Conservation (phyloP, 2,329 filamentous ascomycete species). For the Dothiorella sarmentorum region DNA sequence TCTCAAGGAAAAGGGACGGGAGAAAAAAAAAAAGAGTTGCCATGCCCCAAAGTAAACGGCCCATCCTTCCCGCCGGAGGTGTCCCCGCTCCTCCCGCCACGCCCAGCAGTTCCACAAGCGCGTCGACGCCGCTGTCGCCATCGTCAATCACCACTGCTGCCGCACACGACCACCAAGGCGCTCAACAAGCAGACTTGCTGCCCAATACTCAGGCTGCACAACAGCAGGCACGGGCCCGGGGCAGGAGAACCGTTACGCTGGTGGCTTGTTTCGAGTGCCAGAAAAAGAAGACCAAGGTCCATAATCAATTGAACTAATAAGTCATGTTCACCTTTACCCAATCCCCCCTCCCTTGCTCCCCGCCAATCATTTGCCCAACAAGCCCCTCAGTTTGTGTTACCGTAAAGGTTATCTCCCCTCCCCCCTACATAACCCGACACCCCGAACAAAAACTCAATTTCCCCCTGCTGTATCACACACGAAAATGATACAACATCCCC, state of each 20-base stretch:
- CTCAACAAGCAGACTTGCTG: not conserved
- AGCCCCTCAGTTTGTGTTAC: too few species aligned
- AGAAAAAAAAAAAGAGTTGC: not conserved
- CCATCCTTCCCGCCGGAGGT: not conserved
- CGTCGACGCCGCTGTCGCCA: not conserved
- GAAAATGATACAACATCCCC: too few species aligned
- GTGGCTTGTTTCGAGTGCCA: slow-evolving; percentile 14
- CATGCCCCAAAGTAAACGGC: slow-evolving; percentile 4
- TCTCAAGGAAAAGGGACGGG: too few species aligned
- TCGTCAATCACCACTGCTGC: too few species aligned
- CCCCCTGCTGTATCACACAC: too few species aligned
- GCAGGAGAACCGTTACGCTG: slow-evolving; percentile 6
- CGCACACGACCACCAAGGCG: too few species aligned
- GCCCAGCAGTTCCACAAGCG: slow-evolving; percentile 5
- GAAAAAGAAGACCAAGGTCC: slow-evolving; percentile 15
- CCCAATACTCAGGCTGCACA: not conserved
- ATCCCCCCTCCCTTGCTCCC: not conserved
- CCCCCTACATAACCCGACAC: too few species aligned
- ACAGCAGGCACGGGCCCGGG: not conserved
- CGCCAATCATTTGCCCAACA: not conserved
- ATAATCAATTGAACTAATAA: not conserved
- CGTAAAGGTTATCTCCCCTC: too few species aligned
- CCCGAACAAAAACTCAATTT: too few species aligned
- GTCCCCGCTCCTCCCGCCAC: not conserved
- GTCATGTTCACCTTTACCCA: not conserved